phyloP scores from a whole-genome alignment of 108 stramenopile species.

The Pseudonitzschia delicatissima region DNA sequence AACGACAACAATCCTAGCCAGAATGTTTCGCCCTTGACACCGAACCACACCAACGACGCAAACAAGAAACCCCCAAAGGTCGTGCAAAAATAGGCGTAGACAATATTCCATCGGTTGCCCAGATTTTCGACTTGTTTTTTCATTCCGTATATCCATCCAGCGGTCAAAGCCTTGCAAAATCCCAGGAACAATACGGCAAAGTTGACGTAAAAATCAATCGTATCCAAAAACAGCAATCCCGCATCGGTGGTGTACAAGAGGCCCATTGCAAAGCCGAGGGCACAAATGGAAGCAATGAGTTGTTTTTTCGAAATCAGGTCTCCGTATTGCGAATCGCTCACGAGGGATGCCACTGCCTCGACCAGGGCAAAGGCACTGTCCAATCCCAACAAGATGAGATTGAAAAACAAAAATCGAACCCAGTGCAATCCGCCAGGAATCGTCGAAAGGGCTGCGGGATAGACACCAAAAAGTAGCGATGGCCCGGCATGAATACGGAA shows the following conservation, averaged over 20 bases:
- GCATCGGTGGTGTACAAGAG: constrained; percentile 53
- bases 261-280: constrained; percentile 26
- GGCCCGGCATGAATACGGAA: constrained; percentile 20
- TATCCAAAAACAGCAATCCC: constrained; percentile 46
- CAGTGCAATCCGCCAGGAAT: constrained; percentile 46
- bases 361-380: constrained; percentile 54
- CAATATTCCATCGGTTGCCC: constrained; percentile 16
- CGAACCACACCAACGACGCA: constrained; percentile 31
- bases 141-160: constrained; percentile 52
- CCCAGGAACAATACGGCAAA: constrained; percentile 53
- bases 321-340: background rate
- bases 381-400: constrained; percentile 48
- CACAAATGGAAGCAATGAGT: constrained; percentile 16
- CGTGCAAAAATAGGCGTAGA: constrained; percentile 33
- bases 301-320: background rate
- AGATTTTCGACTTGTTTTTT: constrained; percentile 32
- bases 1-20: constrained; percentile 31
- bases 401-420: constrained; percentile 49
- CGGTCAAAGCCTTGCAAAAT: constrained; percentile 35
- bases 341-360: constrained; percentile 33
- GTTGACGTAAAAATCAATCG: constrained; percentile 53
- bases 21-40: constrained; percentile 18
- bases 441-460: constrained; percentile 43
- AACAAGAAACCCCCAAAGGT: constrained; percentile 41
- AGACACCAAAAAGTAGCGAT: constrained; percentile 44